Evolutionary conservation across 352 stramenopile species (phyloP).

Genomic region (Phytophthora podocarpi): DNA sequence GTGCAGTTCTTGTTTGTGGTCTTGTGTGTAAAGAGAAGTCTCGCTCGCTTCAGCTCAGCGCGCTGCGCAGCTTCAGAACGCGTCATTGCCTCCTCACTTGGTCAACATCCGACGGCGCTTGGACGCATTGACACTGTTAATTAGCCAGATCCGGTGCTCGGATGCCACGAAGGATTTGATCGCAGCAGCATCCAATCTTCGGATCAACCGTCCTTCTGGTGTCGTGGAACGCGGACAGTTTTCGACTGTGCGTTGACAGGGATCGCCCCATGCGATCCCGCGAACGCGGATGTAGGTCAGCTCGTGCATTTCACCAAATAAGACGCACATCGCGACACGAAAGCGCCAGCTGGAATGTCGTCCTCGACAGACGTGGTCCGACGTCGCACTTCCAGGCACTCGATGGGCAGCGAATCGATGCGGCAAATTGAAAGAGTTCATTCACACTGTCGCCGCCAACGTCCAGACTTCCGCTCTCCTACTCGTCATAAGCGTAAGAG

Average conservation of each 20-base stretch:
- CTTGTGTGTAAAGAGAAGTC: not conserved
- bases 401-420: too few relatives aligned
- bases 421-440: too few relatives aligned
- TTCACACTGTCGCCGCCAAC: too few relatives aligned
- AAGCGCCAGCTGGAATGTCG: slow-evolving; percentile 18
- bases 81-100: not conserved
- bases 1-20: slow-evolving; percentile 11
- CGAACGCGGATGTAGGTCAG: slow-evolving; percentile 17
- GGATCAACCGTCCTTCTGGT: slow-evolving; percentile 29
- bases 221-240: slow-evolving; percentile 10
- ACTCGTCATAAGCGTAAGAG: too few relatives aligned
- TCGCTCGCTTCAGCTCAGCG: not conserved
- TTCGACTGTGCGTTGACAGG: slow-evolving; percentile 10
- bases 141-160: too few relatives aligned
- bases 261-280: slow-evolving; percentile 22
- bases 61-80: not conserved
- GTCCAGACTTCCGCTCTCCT: too few relatives aligned
- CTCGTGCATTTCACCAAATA: not conserved
- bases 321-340: not conserved
- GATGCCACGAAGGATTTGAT: slow-evolving; percentile 19
- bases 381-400: slow-evolving; percentile 11
- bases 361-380: slow-evolving; percentile 6
- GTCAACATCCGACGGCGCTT: not conserved
- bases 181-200: slow-evolving; percentile 22
- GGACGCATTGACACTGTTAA: slow-evolving; percentile 5